A percentile compares a stretch with the other conserved stretches of the same genome.
These are phyloP conservation scores for Parsonsia alboflavescens DNA, from an alignment of 257 asterid genomes.

Conservation along the genomic window DNA sequence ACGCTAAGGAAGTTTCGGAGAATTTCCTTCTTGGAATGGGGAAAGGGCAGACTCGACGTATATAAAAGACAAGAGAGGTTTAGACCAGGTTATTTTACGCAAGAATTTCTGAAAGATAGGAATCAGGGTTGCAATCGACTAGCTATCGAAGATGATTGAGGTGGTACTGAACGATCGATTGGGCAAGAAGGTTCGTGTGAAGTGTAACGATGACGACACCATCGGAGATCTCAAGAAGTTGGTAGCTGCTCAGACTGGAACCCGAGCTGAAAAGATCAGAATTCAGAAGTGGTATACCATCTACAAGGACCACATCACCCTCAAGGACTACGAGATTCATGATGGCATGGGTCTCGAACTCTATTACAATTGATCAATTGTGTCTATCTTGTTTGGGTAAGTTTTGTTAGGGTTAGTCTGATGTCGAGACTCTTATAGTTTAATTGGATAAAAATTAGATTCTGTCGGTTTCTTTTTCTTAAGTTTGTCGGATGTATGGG, in stretches of 20 bases:
- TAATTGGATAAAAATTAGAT: background rate
- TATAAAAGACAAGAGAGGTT: too few species aligned
- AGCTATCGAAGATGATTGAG: slow-evolving; percentile 4
- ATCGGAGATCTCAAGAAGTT: slow-evolving; percentile 89
- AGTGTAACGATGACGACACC: slow-evolving; percentile 92
- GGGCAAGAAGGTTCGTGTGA: slow-evolving; percentile 87
- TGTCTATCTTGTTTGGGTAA: background rate
- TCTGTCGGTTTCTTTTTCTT: too few species aligned
- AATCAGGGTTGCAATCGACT: background rate
- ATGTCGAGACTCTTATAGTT: background rate
- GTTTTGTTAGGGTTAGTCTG: background rate
- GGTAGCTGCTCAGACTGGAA: slow-evolving; percentile 88
- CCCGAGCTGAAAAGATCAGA: slow-evolving; percentile 77
- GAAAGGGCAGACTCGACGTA: too few species aligned
- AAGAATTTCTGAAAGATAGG: too few species aligned
- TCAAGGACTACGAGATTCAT: slow-evolving; percentile 28
- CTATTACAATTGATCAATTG: slow-evolving; percentile 16
- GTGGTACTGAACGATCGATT: slow-evolving; percentile 33
- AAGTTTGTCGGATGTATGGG: background rate
- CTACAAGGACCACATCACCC: slow-evolving; percentile 29
- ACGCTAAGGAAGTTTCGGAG: too few species aligned
- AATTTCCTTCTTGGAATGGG: too few species aligned
- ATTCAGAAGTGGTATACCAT: slow-evolving; percentile 33
- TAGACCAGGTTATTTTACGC: background rate
- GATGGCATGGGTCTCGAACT: slow-evolving; percentile 33